A percentile compares a stretch with the other conserved stretches of the same genome.
phyloP scores from a whole-genome alignment of 2,329 filamentous ascomycete species.

The Mariannaea sp. region DNA sequence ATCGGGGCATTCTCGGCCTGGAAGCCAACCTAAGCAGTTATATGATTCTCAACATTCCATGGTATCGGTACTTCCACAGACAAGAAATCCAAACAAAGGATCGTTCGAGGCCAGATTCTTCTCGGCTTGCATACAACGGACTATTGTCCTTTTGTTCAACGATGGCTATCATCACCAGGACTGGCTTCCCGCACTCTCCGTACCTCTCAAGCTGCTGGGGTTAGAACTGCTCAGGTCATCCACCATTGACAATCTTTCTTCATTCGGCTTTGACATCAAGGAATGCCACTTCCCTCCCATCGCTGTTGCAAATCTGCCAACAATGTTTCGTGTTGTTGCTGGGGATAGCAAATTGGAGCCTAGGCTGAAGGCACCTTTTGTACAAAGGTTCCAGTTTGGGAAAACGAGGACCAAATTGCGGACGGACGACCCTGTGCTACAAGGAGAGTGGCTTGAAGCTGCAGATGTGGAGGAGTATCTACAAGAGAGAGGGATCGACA shows the following conservation, averaged over 20 bases:
- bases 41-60: not conserved
- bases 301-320: not conserved
- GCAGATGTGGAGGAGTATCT: slow-evolving; percentile 19
- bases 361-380: not conserved
- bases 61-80: not conserved
- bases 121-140: slow-evolving; percentile 2
- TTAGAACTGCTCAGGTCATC: not conserved
- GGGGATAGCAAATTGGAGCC: not conserved
- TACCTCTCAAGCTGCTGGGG: slow-evolving; percentile 7
- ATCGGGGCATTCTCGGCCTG: not conserved
- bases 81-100: not conserved
- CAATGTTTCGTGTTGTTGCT: slow-evolving; percentile 7
- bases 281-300: not conserved
- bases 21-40: not conserved
- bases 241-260: not conserved
- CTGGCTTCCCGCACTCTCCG: not conserved
- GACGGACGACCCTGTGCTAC: not conserved
- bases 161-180: not conserved
- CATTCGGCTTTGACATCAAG: not conserved
- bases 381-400: slow-evolving; percentile 3
- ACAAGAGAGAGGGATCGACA: slow-evolving; percentile 10
- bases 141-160: not conserved
- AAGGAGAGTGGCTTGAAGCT: slow-evolving; percentile 17
- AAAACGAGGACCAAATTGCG: slow-evolving; percentile 5
- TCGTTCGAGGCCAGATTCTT: not conserved